Percentiles rank a stretch among this genome's conserved stretches.
phyloP scores from a whole-genome alignment of 441 rosid species.

The Adansonia rubrostipa region DNA sequence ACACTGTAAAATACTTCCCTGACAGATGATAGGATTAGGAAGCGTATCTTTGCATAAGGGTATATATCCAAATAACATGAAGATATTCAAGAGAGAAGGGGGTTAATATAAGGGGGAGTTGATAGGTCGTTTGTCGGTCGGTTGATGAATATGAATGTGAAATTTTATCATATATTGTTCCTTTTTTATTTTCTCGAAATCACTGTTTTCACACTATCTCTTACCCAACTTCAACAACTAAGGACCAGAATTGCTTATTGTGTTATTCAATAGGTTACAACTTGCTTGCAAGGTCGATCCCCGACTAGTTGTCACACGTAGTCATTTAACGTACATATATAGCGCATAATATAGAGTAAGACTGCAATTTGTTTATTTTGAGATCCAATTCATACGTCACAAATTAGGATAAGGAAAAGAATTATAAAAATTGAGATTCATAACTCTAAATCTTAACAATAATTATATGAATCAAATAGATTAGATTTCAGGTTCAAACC shows the following conservation, averaged over 20 bases:
- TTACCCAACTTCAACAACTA: conserved; percentile 12
- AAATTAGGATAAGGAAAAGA: too few species aligned
- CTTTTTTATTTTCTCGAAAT: neutral
- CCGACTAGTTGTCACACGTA: too few species aligned
- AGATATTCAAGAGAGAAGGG: conserved; percentile 12
- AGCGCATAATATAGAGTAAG: too few species aligned
- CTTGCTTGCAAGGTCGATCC: too few species aligned
- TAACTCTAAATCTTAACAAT: too few species aligned
- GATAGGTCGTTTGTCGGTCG: conserved; percentile 8
- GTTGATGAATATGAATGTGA: neutral
- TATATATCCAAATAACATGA: neutral
- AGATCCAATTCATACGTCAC: too few species aligned
- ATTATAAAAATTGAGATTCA: too few species aligned
- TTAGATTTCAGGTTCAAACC: neutral
- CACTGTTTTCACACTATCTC: neutral
- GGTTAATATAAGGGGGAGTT: conserved; percentile 8
- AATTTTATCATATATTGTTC: neutral
- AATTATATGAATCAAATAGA: too few species aligned
- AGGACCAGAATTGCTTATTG: too few species aligned
- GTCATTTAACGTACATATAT: too few species aligned
- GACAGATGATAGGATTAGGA: neutral
- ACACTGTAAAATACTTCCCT: neutral
- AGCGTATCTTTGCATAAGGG: neutral
- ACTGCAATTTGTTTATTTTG: too few species aligned
- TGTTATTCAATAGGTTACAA: neutral